A percentile compares a stretch with the other conserved stretches of the same genome.
Evolutionary conservation across 1,139 yeast genomes (phyloP).

Genomic region (Yamadazyma epiphylla): DNA sequence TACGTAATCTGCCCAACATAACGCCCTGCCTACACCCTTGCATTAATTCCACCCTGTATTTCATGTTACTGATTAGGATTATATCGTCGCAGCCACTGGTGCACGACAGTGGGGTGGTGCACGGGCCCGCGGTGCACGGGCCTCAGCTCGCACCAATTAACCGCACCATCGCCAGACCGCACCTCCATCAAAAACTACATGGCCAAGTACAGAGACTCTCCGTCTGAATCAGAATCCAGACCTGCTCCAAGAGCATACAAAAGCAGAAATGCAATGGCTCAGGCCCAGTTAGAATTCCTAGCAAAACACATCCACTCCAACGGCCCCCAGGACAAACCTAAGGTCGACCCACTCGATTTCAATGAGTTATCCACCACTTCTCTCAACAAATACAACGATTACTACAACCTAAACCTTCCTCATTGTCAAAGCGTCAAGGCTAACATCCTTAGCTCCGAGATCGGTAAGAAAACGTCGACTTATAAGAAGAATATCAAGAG

Average conservation of each 20-base stretch:
- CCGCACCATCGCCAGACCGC: too few relatives aligned
- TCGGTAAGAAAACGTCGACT: constrained; percentile 62
- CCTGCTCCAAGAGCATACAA: constrained; percentile 42
- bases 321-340: constrained; percentile 54
- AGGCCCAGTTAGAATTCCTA: constrained; percentile 58
- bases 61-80: too few relatives aligned
- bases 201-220: constrained; percentile 29
- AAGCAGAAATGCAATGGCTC: constrained; percentile 44
- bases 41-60: neutral
- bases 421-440: constrained; percentile 56
- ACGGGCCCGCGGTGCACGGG: too few relatives aligned
- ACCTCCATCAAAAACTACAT: too few relatives aligned
- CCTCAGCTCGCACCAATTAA: too few relatives aligned
- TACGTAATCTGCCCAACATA: too few relatives aligned
- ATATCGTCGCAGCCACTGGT: too few relatives aligned
- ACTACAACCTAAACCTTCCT: constrained; percentile 48
- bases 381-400: constrained; percentile 54
- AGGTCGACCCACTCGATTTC: constrained; percentile 58
- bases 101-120: too few relatives aligned
- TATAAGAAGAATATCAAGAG: constrained; percentile 28
- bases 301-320: constrained; percentile 60
- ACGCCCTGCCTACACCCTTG: neutral
- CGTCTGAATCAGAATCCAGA: constrained; percentile 43
- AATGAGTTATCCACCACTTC: constrained; percentile 48
- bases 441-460: constrained; percentile 53